Evolutionary conservation across 257 asterid genomes (phyloP).

Genomic region (Petunia secreta): DNA sequence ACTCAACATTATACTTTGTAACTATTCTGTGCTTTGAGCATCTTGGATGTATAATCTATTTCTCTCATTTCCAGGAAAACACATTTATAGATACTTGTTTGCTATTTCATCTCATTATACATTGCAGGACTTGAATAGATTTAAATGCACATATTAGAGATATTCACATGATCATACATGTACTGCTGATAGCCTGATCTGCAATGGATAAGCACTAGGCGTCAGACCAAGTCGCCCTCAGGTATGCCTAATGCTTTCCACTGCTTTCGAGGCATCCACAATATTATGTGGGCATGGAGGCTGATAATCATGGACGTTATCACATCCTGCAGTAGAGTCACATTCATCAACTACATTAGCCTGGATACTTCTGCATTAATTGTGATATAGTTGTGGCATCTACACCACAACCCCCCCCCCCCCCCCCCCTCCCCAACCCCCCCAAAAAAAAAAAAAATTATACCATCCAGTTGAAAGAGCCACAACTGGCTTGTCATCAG

Average conservation of each 20-base stretch:
- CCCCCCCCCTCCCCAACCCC: no score
- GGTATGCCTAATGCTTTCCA: no score
- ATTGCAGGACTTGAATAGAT: background rate
- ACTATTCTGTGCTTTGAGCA: background rate
- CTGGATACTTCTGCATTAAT: no score
- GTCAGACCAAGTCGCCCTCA: no score
- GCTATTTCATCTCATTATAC: background rate
- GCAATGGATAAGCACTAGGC: background rate
- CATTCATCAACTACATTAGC: no score
- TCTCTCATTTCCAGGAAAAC: background rate
- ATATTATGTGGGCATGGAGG: no score
- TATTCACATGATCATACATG: background rate
- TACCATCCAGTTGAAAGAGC: conserved; percentile 53
- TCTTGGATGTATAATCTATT: background rate
- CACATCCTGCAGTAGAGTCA: no score
- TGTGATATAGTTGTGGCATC: conserved; percentile 27
- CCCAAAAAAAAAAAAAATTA: background rate
- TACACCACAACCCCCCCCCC: background rate
- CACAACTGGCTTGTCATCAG: conserved; percentile 39
- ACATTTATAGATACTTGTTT: background rate
- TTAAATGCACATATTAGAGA: background rate
- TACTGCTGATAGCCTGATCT: background rate
- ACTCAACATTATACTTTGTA: background rate
- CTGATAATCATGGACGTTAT: no score
- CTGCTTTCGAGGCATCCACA: no score